phyloP scores from a whole-genome alignment of 805 yeast genomes.

The Suhomyces tanzawaensis region DNA sequence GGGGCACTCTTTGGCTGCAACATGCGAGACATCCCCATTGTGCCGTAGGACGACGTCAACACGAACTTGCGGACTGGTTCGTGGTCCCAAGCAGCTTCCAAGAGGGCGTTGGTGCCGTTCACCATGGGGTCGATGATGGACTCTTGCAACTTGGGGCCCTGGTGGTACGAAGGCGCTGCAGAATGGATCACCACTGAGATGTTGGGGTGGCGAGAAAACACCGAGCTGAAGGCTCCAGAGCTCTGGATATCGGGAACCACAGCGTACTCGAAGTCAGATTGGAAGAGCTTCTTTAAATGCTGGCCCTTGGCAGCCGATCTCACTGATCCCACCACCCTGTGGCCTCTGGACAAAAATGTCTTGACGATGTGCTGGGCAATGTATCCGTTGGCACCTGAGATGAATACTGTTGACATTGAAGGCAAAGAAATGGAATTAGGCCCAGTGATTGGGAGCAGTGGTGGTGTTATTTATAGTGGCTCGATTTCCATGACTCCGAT shows the following conservation, averaged over 20 bases:
- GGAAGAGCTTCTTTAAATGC: constrained; percentile 28
- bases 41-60: constrained; percentile 55
- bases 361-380: constrained; percentile 50
- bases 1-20: constrained; percentile 31
- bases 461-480: too few relatives aligned
- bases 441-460: too few relatives aligned
- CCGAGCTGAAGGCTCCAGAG: constrained; percentile 47
- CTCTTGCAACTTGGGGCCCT: constrained; percentile 43
- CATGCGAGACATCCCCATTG: constrained; percentile 34
- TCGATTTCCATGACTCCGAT: too few relatives aligned
- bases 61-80: constrained; percentile 51
- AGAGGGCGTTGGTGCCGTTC: constrained; percentile 49
- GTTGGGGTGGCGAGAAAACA: constrained; percentile 39
- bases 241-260: constrained; percentile 33
- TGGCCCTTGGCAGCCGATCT: constrained; percentile 46
- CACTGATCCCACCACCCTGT: constrained; percentile 51
- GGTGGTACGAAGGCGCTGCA: constrained; percentile 48
- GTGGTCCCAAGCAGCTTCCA: constrained; percentile 41
- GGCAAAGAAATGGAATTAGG: too few relatives aligned
- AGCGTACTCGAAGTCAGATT: constrained; percentile 22
- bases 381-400: constrained; percentile 55
- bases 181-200: constrained; percentile 47
- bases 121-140: constrained; percentile 58
- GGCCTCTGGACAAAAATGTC: constrained; percentile 36
- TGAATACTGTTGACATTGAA: constrained; percentile 22